A percentile compares a stretch with the other conserved stretches of the same genome.
These are phyloP conservation scores for Russula foetens DNA, from an alignment of 768 basidiomycete species.

Conservation along the genomic window DNA sequence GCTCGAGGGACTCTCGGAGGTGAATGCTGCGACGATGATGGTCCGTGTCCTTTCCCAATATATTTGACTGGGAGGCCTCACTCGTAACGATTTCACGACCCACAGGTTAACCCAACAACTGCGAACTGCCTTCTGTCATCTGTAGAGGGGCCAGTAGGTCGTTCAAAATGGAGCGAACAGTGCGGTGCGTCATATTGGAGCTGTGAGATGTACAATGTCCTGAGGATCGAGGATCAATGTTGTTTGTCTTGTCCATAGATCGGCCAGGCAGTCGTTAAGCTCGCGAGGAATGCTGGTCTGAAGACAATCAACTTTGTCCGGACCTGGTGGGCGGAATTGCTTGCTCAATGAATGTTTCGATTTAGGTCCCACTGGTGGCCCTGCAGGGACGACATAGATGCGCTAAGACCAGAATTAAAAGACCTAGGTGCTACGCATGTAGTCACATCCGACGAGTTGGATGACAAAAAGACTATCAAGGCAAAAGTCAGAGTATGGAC, in stretches of 20 bases:
- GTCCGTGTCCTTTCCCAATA: conserved; percentile 36
- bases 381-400: too few species aligned
- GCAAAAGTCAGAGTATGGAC: conserved; percentile 46
- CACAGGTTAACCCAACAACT: conserved; percentile 70
- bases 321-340: conserved; percentile 39
- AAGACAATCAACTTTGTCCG: too few species aligned
- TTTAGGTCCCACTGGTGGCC: conserved; percentile 22
- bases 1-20: conserved; percentile 41
- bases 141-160: conserved; percentile 70
- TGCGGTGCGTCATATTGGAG: too few species aligned
- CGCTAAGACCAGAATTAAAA: too few species aligned
- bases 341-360: not conserved
- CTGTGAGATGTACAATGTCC: conserved; percentile 28
- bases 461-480: conserved; percentile 41
- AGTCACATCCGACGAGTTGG: conserved; percentile 67
- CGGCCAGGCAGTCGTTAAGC: conserved; percentile 81
- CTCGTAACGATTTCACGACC: too few species aligned
- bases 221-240: not conserved
- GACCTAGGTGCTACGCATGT: too few species aligned
- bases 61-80: not conserved
- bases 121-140: conserved; percentile 82
- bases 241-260: conserved; percentile 35
- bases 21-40: conserved; percentile 66
- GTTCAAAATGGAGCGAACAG: conserved; percentile 84
- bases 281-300: too few species aligned